Evolutionary conservation across 257 asterid species (phyloP).

Genomic region (Henckelia pumila): DNA sequence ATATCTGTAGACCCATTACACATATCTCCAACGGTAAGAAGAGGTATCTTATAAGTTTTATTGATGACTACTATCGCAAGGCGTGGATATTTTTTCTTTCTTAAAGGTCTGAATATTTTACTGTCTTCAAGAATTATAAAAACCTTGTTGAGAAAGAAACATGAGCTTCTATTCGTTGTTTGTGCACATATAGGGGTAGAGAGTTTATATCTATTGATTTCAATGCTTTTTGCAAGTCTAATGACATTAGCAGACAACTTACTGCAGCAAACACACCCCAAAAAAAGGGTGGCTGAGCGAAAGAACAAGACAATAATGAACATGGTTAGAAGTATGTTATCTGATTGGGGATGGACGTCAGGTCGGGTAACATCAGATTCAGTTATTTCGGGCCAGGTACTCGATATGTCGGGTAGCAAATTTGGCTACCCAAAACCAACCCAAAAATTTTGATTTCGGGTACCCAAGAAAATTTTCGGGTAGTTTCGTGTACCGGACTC

Average conservation of each 20-base stretch:
- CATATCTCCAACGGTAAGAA: too few species aligned
- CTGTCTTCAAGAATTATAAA: background rate
- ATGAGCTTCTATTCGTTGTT: background rate
- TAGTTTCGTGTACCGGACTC: too few species aligned
- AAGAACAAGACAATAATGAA: background rate
- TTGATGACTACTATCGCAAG: constrained; percentile 12
- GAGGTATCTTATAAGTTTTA: too few species aligned
- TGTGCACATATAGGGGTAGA: background rate
- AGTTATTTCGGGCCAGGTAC: too few species aligned
- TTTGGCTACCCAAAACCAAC: too few species aligned
- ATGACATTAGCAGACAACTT: background rate
- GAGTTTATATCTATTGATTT: background rate
- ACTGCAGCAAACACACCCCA: constrained; percentile 10
- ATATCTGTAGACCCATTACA: too few species aligned
- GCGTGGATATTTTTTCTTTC: constrained; percentile 7
- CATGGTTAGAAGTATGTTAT: constrained; percentile 4
- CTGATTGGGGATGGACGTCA: too few species aligned
- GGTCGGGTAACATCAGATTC: too few species aligned
- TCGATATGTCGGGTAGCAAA: too few species aligned
- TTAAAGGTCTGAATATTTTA: background rate
- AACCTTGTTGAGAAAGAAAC: background rate
- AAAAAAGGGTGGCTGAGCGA: too few species aligned
- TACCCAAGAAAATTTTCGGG: too few species aligned
- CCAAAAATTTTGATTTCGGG: too few species aligned
- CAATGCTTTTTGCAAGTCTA: background rate